phyloP scores from a whole-genome alignment of 192 early-diverging fungal species.

The Glomus cerebriforme region DNA sequence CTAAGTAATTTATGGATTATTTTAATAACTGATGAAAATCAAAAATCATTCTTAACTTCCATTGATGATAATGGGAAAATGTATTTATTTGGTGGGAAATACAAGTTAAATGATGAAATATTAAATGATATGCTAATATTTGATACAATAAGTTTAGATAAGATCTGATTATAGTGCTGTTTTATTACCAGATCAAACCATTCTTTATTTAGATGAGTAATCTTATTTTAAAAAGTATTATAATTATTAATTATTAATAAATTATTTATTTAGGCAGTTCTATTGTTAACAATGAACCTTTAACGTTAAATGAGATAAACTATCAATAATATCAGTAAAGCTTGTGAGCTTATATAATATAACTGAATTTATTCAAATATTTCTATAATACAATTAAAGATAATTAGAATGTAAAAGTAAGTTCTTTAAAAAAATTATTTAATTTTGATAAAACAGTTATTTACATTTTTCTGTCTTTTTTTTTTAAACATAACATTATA shows the following conservation, averaged over 20 bases:
- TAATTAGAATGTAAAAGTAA: neutral
- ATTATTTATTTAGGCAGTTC: neutral
- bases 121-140: neutral
- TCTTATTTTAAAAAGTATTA: no score
- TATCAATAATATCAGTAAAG: neutral
- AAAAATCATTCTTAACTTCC: neutral
- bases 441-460: no score
- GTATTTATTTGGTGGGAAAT: neutral
- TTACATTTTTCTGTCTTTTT: no score
- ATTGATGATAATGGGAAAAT: neutral
- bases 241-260: no score
- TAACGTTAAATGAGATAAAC: neutral
- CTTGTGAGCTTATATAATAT: neutral
- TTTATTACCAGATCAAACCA: neutral
- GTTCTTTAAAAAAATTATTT: no score
- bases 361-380: neutral
- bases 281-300: neutral
- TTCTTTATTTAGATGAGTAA: neutral
- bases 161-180: neutral
- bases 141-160: neutral
- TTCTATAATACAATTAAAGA: neutral
- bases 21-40: neutral
- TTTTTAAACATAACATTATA: no score
- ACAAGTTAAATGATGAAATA: neutral
- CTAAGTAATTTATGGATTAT: neutral